phyloP scores from a whole-genome alignment of 495 filamentous ascomycete species.

The Aspergillus carlsbadensis region DNA sequence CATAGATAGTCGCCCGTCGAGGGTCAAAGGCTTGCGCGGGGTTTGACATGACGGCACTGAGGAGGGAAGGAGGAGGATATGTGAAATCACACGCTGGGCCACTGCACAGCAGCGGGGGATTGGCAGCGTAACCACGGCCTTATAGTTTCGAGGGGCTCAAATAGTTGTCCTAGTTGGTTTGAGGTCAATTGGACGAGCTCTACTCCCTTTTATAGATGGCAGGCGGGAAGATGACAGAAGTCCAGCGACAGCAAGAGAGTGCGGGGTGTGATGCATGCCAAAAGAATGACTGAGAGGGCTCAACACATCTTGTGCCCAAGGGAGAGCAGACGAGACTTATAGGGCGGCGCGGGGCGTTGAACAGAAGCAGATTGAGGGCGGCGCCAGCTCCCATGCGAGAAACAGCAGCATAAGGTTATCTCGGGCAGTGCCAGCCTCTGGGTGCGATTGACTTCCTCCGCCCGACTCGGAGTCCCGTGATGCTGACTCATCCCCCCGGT shows the following conservation, averaged over 20 bases:
- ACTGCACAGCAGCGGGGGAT: conserved; percentile 6
- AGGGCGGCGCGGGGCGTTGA: conserved; percentile 1
- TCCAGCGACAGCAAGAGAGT: conserved; percentile 48
- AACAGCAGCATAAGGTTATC: background rate
- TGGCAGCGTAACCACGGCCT: background rate
- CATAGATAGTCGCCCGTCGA: conserved; percentile 50
- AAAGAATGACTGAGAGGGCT: conserved; percentile 4
- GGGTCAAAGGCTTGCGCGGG: conserved; percentile 52
- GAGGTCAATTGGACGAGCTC: background rate
- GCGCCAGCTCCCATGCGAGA: background rate
- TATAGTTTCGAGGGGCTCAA: background rate
- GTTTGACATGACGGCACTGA: conserved; percentile 38
- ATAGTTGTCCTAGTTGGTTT: background rate
- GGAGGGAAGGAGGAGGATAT: background rate
- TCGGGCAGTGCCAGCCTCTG: background rate
- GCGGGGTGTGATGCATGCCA: conserved; percentile 39
- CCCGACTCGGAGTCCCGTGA: conserved; percentile 12
- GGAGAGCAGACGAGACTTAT: background rate
- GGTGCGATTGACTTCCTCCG: background rate
- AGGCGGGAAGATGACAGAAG: conserved; percentile 26
- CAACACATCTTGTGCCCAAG: conserved; percentile 18
- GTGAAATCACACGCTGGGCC: background rate
- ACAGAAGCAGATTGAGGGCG: conserved; percentile 1
- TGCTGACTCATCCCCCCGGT: conserved; percentile 18
- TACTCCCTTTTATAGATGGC: conserved; percentile 1